A percentile compares a stretch with the other conserved stretches of the same genome.
phyloP scores from a whole-genome alignment of 2,329 filamentous ascomycete species.

The Hawksworthiomyces lignivorus region DNA sequence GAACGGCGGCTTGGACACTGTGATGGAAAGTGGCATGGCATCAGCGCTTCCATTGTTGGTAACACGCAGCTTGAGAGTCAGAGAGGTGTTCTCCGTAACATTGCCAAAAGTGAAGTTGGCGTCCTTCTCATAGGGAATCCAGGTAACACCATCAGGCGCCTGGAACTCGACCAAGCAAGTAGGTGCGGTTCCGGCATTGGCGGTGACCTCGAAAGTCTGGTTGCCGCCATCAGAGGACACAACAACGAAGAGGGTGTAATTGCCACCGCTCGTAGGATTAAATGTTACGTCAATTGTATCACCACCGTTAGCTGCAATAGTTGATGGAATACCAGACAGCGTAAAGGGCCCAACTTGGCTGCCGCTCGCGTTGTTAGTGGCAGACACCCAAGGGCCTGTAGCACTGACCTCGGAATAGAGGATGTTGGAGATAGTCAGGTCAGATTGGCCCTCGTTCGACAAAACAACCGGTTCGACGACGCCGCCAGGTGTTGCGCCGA shows the following conservation, averaged over 20 bases:
- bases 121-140: slow-evolving; percentile 37
- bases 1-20: slow-evolving; percentile 54
- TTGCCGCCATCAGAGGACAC: slow-evolving; percentile 42
- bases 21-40: slow-evolving; percentile 43
- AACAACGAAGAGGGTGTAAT: slow-evolving; percentile 40
- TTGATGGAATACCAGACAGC: slow-evolving; percentile 37
- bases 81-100: slow-evolving; percentile 43
- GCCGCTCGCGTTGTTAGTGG: slow-evolving; percentile 22
- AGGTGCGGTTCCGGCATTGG: slow-evolving; percentile 40
- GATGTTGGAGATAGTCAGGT: slow-evolving; percentile 36
- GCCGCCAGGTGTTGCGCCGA: slow-evolving; percentile 30
- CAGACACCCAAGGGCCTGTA: slow-evolving; percentile 35
- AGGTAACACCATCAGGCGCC: slow-evolving; percentile 39
- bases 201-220: slow-evolving; percentile 39
- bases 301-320: slow-evolving; percentile 31
- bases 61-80: slow-evolving; percentile 41
- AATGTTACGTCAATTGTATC: slow-evolving; percentile 39
- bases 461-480: slow-evolving; percentile 37
- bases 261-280: slow-evolving; percentile 36
- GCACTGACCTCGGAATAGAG: slow-evolving; percentile 35
- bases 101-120: slow-evolving; percentile 47
- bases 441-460: slow-evolving; percentile 40
- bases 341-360: slow-evolving; percentile 40
- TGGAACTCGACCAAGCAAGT: slow-evolving; percentile 48
- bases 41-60: slow-evolving; percentile 45